Evolutionary conservation across 2,329 filamentous ascomycete species (phyloP), one percentile per base, ranked within the genome.

Genomic region (Penicillium sclerotigenum): DNA sequence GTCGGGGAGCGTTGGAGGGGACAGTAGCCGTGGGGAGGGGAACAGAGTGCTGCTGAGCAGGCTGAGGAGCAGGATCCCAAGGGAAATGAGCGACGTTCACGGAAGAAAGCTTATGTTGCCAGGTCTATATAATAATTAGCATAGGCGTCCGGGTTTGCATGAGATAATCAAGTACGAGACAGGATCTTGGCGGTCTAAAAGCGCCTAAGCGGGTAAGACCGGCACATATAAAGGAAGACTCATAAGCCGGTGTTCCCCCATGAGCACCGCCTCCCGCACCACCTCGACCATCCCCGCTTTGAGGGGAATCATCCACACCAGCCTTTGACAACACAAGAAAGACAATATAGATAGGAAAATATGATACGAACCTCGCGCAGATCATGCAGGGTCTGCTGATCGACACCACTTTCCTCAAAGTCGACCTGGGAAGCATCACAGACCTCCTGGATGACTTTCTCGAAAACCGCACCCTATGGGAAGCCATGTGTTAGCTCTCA

Each of bases 401-500:
- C 91, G 63, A 97, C 88, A 68, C 94, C 94, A 66, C 88, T 91
- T 78, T 99, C 94, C 75, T 99, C 94, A 73, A 99, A 97, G 77
- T 97, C 94, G 70, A 93, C 89, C 70, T 90, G 85, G 70, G 93
- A 97, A 65, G 87, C 87, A 67, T 93, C 88, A 75, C 97, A 90
- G 71, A 99, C 92, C 79, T 89, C 88, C 67, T 93, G 88, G 75
- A 97, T 90, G 72, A 99, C 91, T 78, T 94, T 90, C 60, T 87
- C 81, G 71, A 97, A 99, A 70, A 97, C 87, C 64, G 79, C 78
- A 69, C 94, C 94, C 79, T 86, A 60, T 67, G 46, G n/a, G n/a
- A 58, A 47, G 54, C 65, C 56, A 58, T 49, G 57, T 62, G 66
- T 73, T 58, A 74, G 71, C 62, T 64, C 48, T 55, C 38, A 36